Percentiles rank a stretch among this genome's conserved stretches.
These are phyloP conservation scores for Colletotrichum cereale DNA, from an alignment of 2,329 filamentous ascomycete genomes.

Conservation along the genomic window DNA sequence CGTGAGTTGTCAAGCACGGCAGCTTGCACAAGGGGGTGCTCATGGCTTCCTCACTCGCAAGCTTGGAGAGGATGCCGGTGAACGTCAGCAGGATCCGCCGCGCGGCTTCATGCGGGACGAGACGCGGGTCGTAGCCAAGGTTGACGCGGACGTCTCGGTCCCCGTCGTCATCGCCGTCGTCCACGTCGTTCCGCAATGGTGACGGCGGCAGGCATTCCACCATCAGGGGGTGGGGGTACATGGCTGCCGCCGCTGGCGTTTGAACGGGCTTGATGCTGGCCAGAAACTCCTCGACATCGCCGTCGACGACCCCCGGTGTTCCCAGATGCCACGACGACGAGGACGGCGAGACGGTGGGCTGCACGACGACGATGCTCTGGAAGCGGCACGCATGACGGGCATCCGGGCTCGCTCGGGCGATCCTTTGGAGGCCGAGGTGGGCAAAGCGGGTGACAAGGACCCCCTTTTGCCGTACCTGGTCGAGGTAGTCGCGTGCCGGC, in stretches of 20 bases:
- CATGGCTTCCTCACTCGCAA: background rate
- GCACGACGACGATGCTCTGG: conserved; percentile 48
- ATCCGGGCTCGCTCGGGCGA: conserved; percentile 42
- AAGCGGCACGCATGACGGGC: conserved; percentile 40
- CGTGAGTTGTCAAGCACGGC: background rate
- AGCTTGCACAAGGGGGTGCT: background rate
- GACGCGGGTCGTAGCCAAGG: background rate
- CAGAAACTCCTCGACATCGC: background rate
- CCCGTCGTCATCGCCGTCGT: no score
- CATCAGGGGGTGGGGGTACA: background rate
- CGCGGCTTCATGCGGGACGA: background rate
- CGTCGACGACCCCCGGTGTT: no score
- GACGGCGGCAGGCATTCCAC: background rate
- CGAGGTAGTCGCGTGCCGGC: conserved; percentile 20
- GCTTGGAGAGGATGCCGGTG: background rate
- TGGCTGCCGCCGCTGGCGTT: background rate
- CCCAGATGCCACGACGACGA: background rate
- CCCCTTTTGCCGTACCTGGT: conserved; percentile 46
- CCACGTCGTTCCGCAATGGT: background rate
- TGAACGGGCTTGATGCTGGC: background rate
- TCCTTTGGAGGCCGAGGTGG: conserved; percentile 47
- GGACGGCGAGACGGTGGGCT: conserved; percentile 27
- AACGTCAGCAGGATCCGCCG: background rate
- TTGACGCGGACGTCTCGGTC: background rate
- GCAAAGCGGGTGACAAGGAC: conserved; percentile 45